These are phyloP conservation scores for Plantago ovata DNA, from an alignment of 257 asterid species.

Conservation along the genomic window DNA sequence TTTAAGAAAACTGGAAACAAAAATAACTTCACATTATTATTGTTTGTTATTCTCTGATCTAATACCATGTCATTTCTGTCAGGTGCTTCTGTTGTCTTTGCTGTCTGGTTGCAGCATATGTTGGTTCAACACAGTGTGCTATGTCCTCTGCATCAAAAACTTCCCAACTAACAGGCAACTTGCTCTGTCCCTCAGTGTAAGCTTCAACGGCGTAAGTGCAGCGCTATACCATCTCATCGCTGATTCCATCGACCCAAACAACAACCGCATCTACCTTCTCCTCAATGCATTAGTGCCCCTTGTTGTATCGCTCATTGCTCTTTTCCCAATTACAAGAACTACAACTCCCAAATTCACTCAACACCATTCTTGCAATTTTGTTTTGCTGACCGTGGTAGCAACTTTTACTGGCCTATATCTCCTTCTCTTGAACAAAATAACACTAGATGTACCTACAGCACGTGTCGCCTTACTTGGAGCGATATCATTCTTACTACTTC, in stretches of 20 bases:
- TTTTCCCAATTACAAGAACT: conserved; percentile 26
- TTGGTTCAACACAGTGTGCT: conserved; percentile 72
- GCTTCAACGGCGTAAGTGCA: conserved; percentile 63
- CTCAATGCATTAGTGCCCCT: conserved; percentile 54
- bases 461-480: conserved; percentile 38
- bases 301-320: conserved; percentile 28
- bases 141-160: conserved; percentile 51
- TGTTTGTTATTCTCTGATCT: too few relatives aligned
- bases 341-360: conserved; percentile 25
- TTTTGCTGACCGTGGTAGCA: conserved; percentile 35
- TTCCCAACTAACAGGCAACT: conserved; percentile 44
- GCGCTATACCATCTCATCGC: conserved; percentile 55
- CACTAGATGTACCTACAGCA: conserved; percentile 26
- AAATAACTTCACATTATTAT: too few relatives aligned
- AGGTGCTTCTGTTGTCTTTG: conserved; percentile 50
- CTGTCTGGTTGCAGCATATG: conserved; percentile 62
- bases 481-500: conserved; percentile 41
- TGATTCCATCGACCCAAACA: conserved; percentile 39
- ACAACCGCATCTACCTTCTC: conserved; percentile 41
- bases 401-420: conserved; percentile 47
- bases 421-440: conserved; percentile 31
- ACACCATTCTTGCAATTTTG: conserved; percentile 32
- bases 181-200: conserved; percentile 52
- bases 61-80: conserved; percentile 10
- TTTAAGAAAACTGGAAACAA: too few relatives aligned